These are phyloP conservation scores for Corylus americana DNA, from an alignment of 306 rosid genomes.

Conservation along the genomic window DNA sequence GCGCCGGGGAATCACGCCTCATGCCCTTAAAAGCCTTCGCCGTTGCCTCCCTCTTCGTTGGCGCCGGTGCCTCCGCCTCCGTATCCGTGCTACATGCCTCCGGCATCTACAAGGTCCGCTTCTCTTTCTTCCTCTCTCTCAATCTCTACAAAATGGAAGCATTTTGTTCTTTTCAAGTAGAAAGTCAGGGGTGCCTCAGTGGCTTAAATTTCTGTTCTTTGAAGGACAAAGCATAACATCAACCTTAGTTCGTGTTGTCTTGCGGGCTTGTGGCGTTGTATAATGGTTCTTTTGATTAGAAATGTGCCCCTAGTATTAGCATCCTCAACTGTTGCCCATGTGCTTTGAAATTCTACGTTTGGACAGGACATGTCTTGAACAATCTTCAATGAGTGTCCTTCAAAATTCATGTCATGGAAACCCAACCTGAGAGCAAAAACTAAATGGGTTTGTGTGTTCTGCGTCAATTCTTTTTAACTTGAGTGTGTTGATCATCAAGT, in stretches of 20 bases:
- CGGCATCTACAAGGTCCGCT: slow-evolving; percentile 59
- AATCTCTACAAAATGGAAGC: no score
- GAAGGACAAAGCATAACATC: no score
- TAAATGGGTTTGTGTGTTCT: no score
- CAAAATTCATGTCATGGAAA: neutral
- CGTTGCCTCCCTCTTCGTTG: slow-evolving; percentile 85
- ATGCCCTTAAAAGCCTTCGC: slow-evolving; percentile 84
- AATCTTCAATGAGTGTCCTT: neutral
- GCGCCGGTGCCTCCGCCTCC: slow-evolving; percentile 67
- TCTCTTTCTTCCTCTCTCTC: neutral
- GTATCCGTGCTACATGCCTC: slow-evolving; percentile 50
- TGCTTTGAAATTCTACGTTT: neutral
- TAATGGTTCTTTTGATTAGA: neutral
- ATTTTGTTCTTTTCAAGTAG: neutral
- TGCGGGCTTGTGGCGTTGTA: neutral
- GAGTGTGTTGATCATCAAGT: no score
- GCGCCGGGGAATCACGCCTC: slow-evolving; percentile 46
- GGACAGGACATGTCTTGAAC: neutral
- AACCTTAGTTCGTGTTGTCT: no score
- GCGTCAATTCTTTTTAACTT: no score
- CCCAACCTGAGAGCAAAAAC: slow-evolving; percentile 27
- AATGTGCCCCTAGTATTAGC: neutral
- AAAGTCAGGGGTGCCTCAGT: no score
- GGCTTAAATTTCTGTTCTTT: no score
- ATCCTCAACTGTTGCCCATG: neutral